Percentiles rank a stretch among this genome's conserved stretches.
Evolutionary conservation across 192 early-diverging fungal genomes (phyloP).

Genomic region (Mortierella hygrophila): DNA sequence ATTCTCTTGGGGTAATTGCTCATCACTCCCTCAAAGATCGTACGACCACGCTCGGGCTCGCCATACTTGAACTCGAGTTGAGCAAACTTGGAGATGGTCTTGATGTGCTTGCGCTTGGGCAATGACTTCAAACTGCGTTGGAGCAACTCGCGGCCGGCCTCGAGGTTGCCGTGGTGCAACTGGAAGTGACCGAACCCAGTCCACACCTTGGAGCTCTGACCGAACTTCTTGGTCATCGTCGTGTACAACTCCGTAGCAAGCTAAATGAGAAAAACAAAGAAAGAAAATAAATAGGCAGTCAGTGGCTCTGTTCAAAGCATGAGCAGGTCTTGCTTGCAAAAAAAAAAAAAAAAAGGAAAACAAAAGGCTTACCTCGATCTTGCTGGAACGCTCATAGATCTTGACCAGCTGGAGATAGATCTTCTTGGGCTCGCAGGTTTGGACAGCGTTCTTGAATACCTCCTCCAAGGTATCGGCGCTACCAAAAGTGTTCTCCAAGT

Average conservation of each 20-base stretch:
- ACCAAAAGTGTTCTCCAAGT: constrained; percentile 97
- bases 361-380: constrained; percentile 69
- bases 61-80: constrained; percentile 98
- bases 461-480: constrained; percentile 80
- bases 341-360: constrained; percentile 8
- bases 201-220: constrained; percentile 93
- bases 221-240: constrained; percentile 87
- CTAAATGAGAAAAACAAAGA: constrained; percentile 14
- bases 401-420: constrained; percentile 88
- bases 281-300: not conserved
- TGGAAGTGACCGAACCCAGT: constrained; percentile 86
- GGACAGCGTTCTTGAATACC: constrained; percentile 89
- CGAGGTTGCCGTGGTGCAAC: constrained; percentile 77
- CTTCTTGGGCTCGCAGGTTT: constrained; percentile 91
- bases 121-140: constrained; percentile 84
- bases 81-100: constrained; percentile 95
- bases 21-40: constrained; percentile 97
- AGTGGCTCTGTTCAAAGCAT: not conserved
- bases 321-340: not conserved
- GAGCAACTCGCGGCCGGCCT: constrained; percentile 85
- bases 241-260: constrained; percentile 78
- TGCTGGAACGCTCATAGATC: constrained; percentile 91
- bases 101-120: constrained; percentile 95
- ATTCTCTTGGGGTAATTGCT: constrained; percentile 92
- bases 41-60: constrained; percentile 96